Evolutionary conservation across 768 basidiomycete genomes (phyloP), one percentile per base, ranked within the genome.

Genomic region (Lentinula lateritia): DNA sequence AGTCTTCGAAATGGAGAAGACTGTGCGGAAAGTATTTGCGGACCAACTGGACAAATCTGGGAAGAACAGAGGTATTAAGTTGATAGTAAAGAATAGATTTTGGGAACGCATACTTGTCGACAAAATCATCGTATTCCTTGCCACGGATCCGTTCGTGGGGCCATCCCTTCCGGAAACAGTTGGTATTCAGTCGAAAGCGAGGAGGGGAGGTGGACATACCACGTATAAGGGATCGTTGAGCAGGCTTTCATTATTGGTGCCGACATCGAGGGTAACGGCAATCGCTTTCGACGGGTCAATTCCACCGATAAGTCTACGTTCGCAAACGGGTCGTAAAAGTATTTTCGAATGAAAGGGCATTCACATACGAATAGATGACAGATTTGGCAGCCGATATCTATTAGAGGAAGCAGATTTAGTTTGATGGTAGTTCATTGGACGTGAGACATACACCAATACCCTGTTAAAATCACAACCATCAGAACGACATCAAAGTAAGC

Each of bases 1-100:
- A 93, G 67, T 94, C 92, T 69, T 95, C 92, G 60, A 94, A 93
- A 69, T 95, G 92, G 3, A 91, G 74, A 3, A 93, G 77, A 68
- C 80, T 76, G 28, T 80, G 75, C 0, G 89, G 88, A 64, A 83
- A 80, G 68, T 92, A 72, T 69, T 92, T 92, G 50, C 86, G 80
- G 6, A 93, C 85, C 10, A 93, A 78, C 64, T 88, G 86, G 3
- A 93, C 84, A 66, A 94, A 91, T 66, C 88, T 89, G 63, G 28
- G 3, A 28, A 28, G 28, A 28, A n/a, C 23, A 15, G 35, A 48
- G 36, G 28, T n/a, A 28, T 13, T 13, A 8, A 20, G 18, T 52
- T 34, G 34, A 38, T 35, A 9, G 5, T 54, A 50, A 28, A 61
- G 1, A 13, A 50, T 45, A 8, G 20, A 20, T 20, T 54, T 9